These are phyloP conservation scores for Hortaea werneckii DNA, from an alignment of 2,329 filamentous ascomycete genomes.

Conservation along the genomic window DNA sequence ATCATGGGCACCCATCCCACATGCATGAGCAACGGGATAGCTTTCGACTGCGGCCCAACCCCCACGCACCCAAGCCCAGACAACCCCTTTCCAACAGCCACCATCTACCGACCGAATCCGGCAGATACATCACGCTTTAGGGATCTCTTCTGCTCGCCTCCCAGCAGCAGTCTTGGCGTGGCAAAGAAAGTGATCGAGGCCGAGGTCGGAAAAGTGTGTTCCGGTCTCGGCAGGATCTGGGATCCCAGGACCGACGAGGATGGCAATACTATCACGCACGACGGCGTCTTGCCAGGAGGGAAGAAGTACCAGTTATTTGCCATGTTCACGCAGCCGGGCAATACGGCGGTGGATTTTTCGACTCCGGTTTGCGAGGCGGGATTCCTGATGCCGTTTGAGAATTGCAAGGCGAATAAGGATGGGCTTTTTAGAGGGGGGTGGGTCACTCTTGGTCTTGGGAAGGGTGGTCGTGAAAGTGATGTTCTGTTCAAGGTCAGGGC, in stretches of 20 bases:
- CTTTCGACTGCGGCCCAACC: too few relatives aligned
- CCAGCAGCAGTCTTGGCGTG: too few relatives aligned
- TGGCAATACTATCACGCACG: not conserved
- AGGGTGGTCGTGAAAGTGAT: not conserved
- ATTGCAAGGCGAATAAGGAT: not conserved
- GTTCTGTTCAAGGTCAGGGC: not conserved
- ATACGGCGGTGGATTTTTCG: not conserved
- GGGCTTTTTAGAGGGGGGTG: not conserved
- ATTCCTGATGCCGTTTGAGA: not conserved
- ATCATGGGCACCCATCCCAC: too few relatives aligned
- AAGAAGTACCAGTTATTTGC: not conserved
- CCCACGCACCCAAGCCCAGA: too few relatives aligned
- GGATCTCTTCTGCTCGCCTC: too few relatives aligned
- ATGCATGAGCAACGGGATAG: too few relatives aligned
- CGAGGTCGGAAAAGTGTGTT: too few relatives aligned
- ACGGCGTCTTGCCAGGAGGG: not conserved
- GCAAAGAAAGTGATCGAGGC: too few relatives aligned
- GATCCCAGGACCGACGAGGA: not conserved
- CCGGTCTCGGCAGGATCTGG: not conserved
- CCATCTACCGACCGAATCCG: too few relatives aligned
- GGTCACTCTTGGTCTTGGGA: not conserved
- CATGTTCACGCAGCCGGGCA: not conserved
- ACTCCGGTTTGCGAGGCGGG: not conserved
- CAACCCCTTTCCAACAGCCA: too few relatives aligned
- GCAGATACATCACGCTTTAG: too few relatives aligned